These are phyloP conservation scores for Bipolaris sorokiniana DNA, from an alignment of 2,329 filamentous ascomycete species.

Conservation along the genomic window DNA sequence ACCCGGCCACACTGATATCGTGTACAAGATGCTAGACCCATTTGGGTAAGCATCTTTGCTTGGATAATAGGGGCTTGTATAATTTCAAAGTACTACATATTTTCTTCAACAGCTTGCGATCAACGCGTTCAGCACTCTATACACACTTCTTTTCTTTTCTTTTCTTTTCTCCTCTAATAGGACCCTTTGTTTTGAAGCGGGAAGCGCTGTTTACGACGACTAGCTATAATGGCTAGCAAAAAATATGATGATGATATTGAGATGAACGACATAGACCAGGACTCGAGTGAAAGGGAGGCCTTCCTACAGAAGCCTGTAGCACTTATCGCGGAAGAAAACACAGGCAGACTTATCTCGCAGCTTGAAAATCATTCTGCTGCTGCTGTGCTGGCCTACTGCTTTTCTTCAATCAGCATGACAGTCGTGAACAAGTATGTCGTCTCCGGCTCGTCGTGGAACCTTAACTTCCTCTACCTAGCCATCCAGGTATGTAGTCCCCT, in stretches of 20 bases:
- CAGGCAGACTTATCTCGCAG: background rate
- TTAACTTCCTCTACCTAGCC: slow-evolving; percentile 92
- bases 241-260: background rate
- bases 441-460: slow-evolving; percentile 86
- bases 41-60: background rate
- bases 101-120: background rate
- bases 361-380: slow-evolving; percentile 71
- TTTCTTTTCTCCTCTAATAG: background rate
- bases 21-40: background rate
- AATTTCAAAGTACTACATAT: background rate
- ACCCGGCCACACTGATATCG: background rate
- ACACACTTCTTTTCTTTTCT: background rate
- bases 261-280: background rate
- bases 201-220: too few species aligned
- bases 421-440: slow-evolving; percentile 99
- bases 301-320: background rate
- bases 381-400: slow-evolving; percentile 88
- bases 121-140: background rate
- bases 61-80: background rate
- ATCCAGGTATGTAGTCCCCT: slow-evolving; percentile 73
- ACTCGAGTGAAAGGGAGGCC: background rate
- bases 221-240: background rate
- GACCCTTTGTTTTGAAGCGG: too few species aligned
- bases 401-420: slow-evolving; percentile 96
- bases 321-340: background rate